These are phyloP conservation scores for Backusella mclennaniae DNA, from an alignment of 192 early-diverging fungal species.

Conservation along the genomic window DNA sequence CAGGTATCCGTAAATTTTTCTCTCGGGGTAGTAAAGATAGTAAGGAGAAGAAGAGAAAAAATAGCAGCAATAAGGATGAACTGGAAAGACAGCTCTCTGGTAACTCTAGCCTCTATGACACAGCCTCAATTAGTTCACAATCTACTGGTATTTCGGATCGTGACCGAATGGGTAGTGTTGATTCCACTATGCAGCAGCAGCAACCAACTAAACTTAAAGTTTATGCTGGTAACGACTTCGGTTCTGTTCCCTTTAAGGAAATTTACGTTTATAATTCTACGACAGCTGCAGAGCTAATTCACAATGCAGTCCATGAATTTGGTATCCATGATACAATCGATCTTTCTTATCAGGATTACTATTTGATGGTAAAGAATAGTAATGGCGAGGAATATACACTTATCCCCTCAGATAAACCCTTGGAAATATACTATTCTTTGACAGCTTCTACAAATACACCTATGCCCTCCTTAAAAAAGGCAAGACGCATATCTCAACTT, in stretches of 20 bases:
- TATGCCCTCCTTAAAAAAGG: slow-evolving; percentile 43
- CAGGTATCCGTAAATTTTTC: slow-evolving; percentile 31
- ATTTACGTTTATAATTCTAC: slow-evolving; percentile 38
- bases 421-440: slow-evolving; percentile 52
- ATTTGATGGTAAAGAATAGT: slow-evolving; percentile 43
- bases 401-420: slow-evolving; percentile 49
- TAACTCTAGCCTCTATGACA: slow-evolving; percentile 3
- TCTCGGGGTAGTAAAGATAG: slow-evolving; percentile 22
- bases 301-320: slow-evolving; percentile 44
- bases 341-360: slow-evolving; percentile 34
- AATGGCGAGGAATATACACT: slow-evolving; percentile 51
- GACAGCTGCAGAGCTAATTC: slow-evolving; percentile 42
- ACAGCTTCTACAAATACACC: slow-evolving; percentile 47
- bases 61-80: slow-evolving; percentile 16
- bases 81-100: neutral
- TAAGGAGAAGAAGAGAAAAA: slow-evolving; percentile 23
- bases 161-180: slow-evolving; percentile 16
- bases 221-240: slow-evolving; percentile 40
- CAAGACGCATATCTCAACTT: slow-evolving; percentile 41
- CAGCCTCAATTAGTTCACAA: slow-evolving; percentile 32
- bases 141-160: slow-evolving; percentile 26
- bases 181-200: slow-evolving; percentile 5
- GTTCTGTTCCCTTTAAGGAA: slow-evolving; percentile 27
- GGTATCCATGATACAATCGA: slow-evolving; percentile 27
- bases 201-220: slow-evolving; percentile 34